Percentiles rank a stretch among this genome's conserved stretches.
phyloP scores from a whole-genome alignment of 148 eudicot species.

The Beta vulgaris region DNA sequence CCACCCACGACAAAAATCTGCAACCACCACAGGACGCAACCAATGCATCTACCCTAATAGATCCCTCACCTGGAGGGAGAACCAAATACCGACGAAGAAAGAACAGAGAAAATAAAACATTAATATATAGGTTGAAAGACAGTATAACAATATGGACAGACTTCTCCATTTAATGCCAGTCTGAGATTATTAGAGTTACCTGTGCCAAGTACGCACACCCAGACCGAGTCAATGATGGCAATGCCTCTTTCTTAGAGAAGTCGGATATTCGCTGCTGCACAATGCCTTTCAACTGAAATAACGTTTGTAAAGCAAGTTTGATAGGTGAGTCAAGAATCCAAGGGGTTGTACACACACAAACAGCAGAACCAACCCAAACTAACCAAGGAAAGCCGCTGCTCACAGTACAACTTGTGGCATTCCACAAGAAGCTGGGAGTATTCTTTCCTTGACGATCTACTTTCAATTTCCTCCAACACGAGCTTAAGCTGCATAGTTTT shows the following conservation, averaged over 20 bases:
- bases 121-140: not conserved
- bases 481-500: slow-evolving; percentile 70
- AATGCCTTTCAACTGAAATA: slow-evolving; percentile 71
- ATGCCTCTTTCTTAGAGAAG: slow-evolving; percentile 77
- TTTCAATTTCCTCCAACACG: slow-evolving; percentile 92
- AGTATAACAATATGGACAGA: slow-evolving; percentile 2
- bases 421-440: slow-evolving; percentile 84
- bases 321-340: not conserved
- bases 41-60: too few relatives aligned
- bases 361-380: slow-evolving; percentile 27
- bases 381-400: slow-evolving; percentile 93
- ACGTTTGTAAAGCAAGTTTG: slow-evolving; percentile 3
- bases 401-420: slow-evolving; percentile 95
- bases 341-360: not conserved
- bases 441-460: slow-evolving; percentile 88
- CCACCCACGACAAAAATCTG: not conserved
- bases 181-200: slow-evolving; percentile 38
- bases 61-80: too few relatives aligned
- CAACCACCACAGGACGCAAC: not conserved
- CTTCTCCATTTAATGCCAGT: not conserved
- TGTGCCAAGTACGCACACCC: slow-evolving; percentile 95
- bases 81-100: not conserved
- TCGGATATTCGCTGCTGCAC: slow-evolving; percentile 91
- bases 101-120: not conserved
- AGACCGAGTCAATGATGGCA: slow-evolving; percentile 92